phyloP scores from a whole-genome alignment of 768 basidiomycete species.

The Sarcomyxa edulis region DNA sequence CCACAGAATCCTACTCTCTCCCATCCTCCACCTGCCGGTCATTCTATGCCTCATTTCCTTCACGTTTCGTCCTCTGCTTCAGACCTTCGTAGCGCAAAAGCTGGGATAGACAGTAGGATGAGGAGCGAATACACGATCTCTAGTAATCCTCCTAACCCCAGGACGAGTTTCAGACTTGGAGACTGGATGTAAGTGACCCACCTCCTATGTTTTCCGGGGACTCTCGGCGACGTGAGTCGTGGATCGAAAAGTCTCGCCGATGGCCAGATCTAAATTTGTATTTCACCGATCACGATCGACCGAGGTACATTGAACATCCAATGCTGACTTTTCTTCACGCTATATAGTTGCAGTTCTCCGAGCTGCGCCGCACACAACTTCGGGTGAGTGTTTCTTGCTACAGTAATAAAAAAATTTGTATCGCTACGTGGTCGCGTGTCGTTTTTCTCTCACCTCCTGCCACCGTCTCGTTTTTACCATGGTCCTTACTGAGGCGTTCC shows the following conservation, averaged over 20 bases:
- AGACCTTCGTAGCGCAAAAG: constrained; percentile 14
- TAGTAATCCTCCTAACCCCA: constrained; percentile 67
- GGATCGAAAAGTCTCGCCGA: too few species aligned
- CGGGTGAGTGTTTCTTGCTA: constrained; percentile 48
- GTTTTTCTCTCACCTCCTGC: constrained; percentile 10
- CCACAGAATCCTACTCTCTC: too few species aligned
- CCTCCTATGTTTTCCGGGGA: too few species aligned
- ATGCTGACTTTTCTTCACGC: constrained; percentile 14
- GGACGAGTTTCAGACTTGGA: constrained; percentile 59
- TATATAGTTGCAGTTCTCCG: constrained; percentile 55
- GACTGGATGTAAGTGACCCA: constrained; percentile 84
- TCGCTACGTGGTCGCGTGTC: constrained; percentile 4
- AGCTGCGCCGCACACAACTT: constrained; percentile 82
- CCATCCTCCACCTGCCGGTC: too few species aligned
- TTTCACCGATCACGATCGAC: too few species aligned
- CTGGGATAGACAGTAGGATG: too few species aligned
- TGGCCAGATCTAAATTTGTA: too few species aligned
- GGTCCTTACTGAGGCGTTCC: constrained; percentile 44
- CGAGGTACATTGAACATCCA: too few species aligned
- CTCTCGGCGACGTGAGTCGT: too few species aligned
- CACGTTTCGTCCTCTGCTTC: constrained; percentile 23
- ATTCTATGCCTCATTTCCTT: constrained; percentile 16
- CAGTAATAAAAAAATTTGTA: not conserved
- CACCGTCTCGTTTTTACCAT: constrained; percentile 10
- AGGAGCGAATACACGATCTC: constrained; percentile 51